phyloP scores from a whole-genome alignment of 1,284 basidiomycete species.

The Stereum hirsutum region DNA sequence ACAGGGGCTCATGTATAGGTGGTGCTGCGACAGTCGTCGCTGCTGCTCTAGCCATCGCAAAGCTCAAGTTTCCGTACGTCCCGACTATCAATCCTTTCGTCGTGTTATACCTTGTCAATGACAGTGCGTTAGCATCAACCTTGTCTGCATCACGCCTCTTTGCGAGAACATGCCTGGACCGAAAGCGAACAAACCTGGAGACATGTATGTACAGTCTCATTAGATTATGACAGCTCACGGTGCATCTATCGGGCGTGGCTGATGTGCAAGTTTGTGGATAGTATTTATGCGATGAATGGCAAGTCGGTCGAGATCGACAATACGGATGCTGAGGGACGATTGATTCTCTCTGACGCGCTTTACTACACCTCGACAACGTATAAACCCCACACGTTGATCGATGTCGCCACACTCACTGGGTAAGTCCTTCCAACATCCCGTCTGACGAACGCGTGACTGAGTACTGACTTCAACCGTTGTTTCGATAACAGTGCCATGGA shows the following conservation, averaged over 20 bases:
- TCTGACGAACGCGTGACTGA: no score
- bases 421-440: no score
- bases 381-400: conserved; percentile 78
- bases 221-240: background rate
- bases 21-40: conserved; percentile 77
- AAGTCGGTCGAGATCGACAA: conserved; percentile 86
- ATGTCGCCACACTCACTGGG: conserved; percentile 79
- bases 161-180: conserved; percentile 88
- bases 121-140: conserved; percentile 50
- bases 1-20: conserved; percentile 24
- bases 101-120: conserved; percentile 1
- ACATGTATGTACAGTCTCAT: conserved; percentile 40
- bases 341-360: conserved; percentile 75
- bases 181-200: conserved; percentile 82
- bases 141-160: conserved; percentile 65
- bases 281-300: conserved; percentile 83
- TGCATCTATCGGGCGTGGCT: background rate
- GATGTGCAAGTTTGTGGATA: conserved; percentile 17
- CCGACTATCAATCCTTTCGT: background rate
- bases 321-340: conserved; percentile 82
- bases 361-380: conserved; percentile 76
- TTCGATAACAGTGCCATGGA: conserved; percentile 44
- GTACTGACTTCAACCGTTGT: no score
- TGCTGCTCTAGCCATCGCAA: conserved; percentile 70
- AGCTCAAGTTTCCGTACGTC: conserved; percentile 67